A percentile compares a stretch with the other conserved stretches of the same genome.
Evolutionary conservation across 805 yeast species (phyloP).

Genomic region (Kuraishia ogatae): DNA sequence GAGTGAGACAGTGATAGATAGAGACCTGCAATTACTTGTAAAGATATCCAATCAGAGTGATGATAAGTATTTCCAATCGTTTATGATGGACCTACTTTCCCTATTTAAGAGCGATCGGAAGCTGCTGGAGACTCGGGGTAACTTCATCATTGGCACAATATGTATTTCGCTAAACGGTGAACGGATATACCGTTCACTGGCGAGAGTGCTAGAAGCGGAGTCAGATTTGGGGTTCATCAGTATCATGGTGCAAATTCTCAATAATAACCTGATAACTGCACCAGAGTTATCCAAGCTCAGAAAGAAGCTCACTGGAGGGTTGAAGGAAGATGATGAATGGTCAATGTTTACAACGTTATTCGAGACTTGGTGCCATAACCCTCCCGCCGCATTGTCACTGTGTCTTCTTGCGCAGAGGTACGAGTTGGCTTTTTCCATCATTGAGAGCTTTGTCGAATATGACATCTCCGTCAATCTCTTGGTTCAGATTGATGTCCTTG

Average conservation of each 20-base stretch:
- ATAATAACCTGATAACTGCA: conserved; percentile 78
- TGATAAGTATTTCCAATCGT: conserved; percentile 67
- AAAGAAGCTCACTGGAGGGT: conserved; percentile 38
- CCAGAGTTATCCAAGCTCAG: conserved; percentile 71
- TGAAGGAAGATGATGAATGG: conserved; percentile 57
- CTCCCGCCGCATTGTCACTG: conserved; percentile 79
- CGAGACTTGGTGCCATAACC: conserved; percentile 86
- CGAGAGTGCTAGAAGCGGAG: conserved; percentile 61
- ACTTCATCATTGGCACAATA: conserved; percentile 74
- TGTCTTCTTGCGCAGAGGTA: conserved; percentile 84
- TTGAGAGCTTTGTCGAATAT: conserved; percentile 71
- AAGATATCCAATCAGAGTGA: conserved; percentile 64
- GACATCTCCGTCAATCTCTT: conserved; percentile 74
- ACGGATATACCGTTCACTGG: conserved; percentile 70
- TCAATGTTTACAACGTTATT: conserved; percentile 67
- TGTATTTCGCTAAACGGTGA: conserved; percentile 79
- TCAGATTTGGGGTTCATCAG: conserved; percentile 63
- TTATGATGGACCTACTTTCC: conserved; percentile 61
- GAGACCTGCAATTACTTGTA: conserved; percentile 63
- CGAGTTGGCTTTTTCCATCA: conserved; percentile 76
- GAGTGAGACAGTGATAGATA: conserved; percentile 68
- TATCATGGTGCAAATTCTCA: conserved; percentile 78
- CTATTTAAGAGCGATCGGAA: conserved; percentile 65
- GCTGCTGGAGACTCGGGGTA: conserved; percentile 64
- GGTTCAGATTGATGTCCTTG: conserved; percentile 81